Percentiles rank a stretch among this genome's conserved stretches.
Evolutionary conservation across 768 basidiomycete genomes (phyloP).

Genomic region (Cubamyces lactineus): DNA sequence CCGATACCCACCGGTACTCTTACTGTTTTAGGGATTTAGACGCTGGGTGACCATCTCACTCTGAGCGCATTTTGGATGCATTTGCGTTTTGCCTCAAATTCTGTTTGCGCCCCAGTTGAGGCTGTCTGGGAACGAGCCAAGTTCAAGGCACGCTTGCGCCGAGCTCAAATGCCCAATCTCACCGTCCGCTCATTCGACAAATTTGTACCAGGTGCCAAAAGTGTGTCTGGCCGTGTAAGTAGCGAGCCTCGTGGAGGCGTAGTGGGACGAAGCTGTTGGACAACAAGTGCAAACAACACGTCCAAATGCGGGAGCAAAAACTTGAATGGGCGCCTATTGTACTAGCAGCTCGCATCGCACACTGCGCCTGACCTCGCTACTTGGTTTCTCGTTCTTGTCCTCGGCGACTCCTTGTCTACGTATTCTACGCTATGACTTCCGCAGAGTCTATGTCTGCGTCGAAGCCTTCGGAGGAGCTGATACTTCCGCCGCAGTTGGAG

Average conservation of each 20-base stretch:
- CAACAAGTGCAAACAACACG: conserved; percentile 24
- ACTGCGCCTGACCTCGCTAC: neutral
- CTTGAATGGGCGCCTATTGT: conserved; percentile 10
- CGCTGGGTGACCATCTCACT: too few relatives aligned
- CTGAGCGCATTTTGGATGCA: too few relatives aligned
- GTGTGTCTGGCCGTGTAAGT: too few relatives aligned
- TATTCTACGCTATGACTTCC: neutral
- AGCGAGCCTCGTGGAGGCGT: conserved; percentile 1
- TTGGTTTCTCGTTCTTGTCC: neutral
- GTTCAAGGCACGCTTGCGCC: too few relatives aligned
- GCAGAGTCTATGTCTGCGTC: neutral
- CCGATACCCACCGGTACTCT: too few relatives aligned
- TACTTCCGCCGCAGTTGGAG: conserved; percentile 47
- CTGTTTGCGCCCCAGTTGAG: too few relatives aligned
- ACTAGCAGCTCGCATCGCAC: neutral
- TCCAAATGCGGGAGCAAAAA: conserved; percentile 21
- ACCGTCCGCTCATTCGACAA: too few relatives aligned
- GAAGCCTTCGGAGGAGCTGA: conserved; percentile 7
- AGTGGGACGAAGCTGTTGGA: conserved; percentile 20
- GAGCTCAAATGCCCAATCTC: too few relatives aligned
- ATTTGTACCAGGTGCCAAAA: too few relatives aligned
- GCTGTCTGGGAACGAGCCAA: too few relatives aligned
- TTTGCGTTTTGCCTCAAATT: too few relatives aligned
- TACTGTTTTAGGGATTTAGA: too few relatives aligned
- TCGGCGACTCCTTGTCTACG: neutral